phyloP scores from a whole-genome alignment of 352 stramenopile genomes.

The Globisporangium solare region DNA sequence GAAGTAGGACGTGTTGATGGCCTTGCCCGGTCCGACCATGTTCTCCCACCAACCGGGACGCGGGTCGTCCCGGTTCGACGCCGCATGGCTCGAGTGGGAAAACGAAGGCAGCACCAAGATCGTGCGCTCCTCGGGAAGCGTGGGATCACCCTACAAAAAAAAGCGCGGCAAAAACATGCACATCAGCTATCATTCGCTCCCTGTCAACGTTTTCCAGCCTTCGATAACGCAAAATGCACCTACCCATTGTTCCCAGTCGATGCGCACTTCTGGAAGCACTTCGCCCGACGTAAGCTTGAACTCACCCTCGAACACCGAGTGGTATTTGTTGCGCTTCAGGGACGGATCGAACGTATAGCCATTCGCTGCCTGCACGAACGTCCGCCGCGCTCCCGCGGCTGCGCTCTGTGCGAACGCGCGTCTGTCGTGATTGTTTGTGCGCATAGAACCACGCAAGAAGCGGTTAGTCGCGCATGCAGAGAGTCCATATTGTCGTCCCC shows the following conservation, averaged over 20 bases:
- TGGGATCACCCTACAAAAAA: conserved; percentile 45
- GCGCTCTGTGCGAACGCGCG: not conserved
- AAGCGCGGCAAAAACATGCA: not conserved
- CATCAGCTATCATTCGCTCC: not conserved
- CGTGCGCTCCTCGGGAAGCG: conserved; percentile 60
- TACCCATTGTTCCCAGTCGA: conserved; percentile 83
- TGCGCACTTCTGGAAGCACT: conserved; percentile 49
- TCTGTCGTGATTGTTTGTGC: not conserved
- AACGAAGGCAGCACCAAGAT: conserved; percentile 84
- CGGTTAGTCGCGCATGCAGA: too few species aligned
- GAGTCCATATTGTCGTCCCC: too few species aligned
- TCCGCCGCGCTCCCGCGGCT: conserved; percentile 16
- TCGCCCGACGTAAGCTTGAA: conserved; percentile 54
- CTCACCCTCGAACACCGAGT: conserved; percentile 52
- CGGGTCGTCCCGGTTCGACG: conserved; percentile 75
- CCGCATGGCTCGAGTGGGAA: conserved; percentile 82
- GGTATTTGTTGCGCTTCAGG: conserved; percentile 72
- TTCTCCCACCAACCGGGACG: conserved; percentile 86
- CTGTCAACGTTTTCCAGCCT: not conserved
- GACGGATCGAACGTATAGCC: conserved; percentile 19
- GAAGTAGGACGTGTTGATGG: conserved; percentile 88
- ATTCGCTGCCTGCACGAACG: conserved; percentile 33
- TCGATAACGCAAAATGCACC: conserved; percentile 2
- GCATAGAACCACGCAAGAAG: too few species aligned
- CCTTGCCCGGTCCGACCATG: conserved; percentile 81